phyloP scores from a whole-genome alignment of 2,329 filamentous ascomycete species.

The Aurifilum marmelostoma region DNA sequence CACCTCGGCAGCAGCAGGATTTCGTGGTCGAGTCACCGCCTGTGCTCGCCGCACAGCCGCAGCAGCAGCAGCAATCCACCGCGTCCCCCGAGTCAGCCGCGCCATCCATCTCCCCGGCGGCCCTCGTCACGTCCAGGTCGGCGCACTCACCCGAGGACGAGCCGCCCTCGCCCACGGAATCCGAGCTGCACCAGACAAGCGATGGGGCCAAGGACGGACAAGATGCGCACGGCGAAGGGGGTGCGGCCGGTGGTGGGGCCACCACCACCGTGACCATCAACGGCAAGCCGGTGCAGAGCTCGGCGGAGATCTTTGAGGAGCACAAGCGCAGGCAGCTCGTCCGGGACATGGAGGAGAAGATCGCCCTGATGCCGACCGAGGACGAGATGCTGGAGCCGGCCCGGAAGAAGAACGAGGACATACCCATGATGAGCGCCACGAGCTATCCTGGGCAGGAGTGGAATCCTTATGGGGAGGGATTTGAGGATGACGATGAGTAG shows the following conservation, averaged over 20 bases:
- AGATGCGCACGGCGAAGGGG: background rate
- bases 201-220: constrained; percentile 36
- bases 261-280: constrained; percentile 15
- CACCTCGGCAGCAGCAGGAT: constrained; percentile 14
- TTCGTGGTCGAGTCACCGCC: constrained; percentile 22
- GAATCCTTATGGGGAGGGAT: constrained; percentile 55
- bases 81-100: constrained; percentile 2
- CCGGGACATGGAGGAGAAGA: constrained; percentile 58
- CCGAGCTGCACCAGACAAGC: constrained; percentile 37
- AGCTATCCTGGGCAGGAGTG: constrained; percentile 74
- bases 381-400: constrained; percentile 34
- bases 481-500: constrained; percentile 35
- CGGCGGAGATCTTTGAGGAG: constrained; percentile 44
- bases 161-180: constrained; percentile 18
- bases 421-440: constrained; percentile 65
- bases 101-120: background rate
- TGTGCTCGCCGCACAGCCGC: background rate
- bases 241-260: constrained; percentile 10
- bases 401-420: constrained; percentile 46
- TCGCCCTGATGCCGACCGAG: constrained; percentile 44
- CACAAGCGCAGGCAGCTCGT: constrained; percentile 49
- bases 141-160: constrained; percentile 17
- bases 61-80: constrained; percentile 8
- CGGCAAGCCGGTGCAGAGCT: constrained; percentile 33
- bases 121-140: background rate